These are phyloP conservation scores for Aspergillus uvarum DNA, from an alignment of 2,329 filamentous ascomycete genomes.

Conservation along the genomic window DNA sequence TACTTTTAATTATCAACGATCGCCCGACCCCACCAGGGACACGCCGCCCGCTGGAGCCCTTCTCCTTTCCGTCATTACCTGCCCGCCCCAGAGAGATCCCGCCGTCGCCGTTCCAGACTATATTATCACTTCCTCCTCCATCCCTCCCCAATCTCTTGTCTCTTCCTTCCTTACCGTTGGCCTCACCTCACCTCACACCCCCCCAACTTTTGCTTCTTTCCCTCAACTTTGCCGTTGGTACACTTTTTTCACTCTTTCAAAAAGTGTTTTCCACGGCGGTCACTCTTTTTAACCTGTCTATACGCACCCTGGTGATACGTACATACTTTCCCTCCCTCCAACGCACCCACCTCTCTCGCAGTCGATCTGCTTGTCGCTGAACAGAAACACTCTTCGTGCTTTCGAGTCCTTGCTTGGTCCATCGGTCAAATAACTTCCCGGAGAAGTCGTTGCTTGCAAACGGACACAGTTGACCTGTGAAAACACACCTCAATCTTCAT, in stretches of 20 bases:
- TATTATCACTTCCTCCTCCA: constrained; percentile 18
- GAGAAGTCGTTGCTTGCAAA: constrained; percentile 31
- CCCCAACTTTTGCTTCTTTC: constrained; percentile 10
- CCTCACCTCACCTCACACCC: constrained; percentile 15
- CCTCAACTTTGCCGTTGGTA: constrained; percentile 19
- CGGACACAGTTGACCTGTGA: constrained; percentile 35
- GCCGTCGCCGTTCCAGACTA: constrained; percentile 11
- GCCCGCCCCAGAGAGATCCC: background rate
- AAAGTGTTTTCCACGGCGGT: constrained; percentile 32
- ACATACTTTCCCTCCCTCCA: constrained; percentile 12
- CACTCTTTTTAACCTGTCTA: constrained; percentile 31
- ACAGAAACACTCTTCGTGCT: constrained; percentile 5
- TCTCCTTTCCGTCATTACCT: constrained; percentile 18
- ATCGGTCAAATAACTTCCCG: constrained; percentile 33
- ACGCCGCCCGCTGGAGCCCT: constrained; percentile 11
- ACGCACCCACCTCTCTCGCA: constrained; percentile 19
- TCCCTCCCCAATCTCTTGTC: constrained; percentile 16
- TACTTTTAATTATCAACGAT: constrained; percentile 22
- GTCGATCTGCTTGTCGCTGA: constrained; percentile 36
- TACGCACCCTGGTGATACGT: constrained; percentile 17
- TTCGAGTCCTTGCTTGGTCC: constrained; percentile 11
- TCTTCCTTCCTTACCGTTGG: constrained; percentile 16
- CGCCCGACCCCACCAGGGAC: constrained; percentile 20
- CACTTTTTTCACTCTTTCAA: constrained; percentile 35
- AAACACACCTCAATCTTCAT: constrained; percentile 12